These are phyloP conservation scores for Dacryopinax primogenitus DNA, from an alignment of 768 basidiomycete genomes.

Conservation along the genomic window DNA sequence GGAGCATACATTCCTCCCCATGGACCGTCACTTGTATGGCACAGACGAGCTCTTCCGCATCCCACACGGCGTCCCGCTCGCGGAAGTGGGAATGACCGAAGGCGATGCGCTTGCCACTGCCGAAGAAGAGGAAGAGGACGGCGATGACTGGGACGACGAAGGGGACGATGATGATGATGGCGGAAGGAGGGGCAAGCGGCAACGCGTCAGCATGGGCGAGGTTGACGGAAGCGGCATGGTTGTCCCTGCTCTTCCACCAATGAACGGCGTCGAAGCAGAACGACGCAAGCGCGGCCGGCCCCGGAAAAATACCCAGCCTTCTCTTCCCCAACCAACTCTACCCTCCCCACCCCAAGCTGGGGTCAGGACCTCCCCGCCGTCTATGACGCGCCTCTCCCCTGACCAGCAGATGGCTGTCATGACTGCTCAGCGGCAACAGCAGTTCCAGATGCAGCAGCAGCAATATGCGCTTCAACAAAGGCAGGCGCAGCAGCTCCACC, in stretches of 20 bases:
- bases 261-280: constrained; percentile 29
- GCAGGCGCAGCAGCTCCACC: neutral
- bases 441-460: constrained; percentile 4
- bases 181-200: constrained; percentile 49
- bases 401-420: constrained; percentile 8
- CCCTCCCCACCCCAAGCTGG: neutral
- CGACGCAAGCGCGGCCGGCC: constrained; percentile 79
- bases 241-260: constrained; percentile 25
- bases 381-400: neutral
- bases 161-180: constrained; percentile 36
- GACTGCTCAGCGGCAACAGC: neutral
- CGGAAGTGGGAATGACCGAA: constrained; percentile 38
- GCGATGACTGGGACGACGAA: constrained; percentile 37
- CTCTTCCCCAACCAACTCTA: neutral
- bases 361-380: neutral
- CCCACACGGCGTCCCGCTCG: constrained; percentile 18
- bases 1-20: constrained; percentile 52
- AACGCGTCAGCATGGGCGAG: constrained; percentile 31
- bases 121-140: constrained; percentile 30
- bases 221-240: constrained; percentile 35
- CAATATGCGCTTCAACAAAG: neutral
- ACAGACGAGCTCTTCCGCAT: constrained; percentile 39
- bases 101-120: constrained; percentile 14
- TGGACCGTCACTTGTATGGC: constrained; percentile 44
- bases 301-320: constrained; percentile 36